Base-by-base conservation (phyloP, 2,329 filamentous ascomycete species). In the Aspergillus eucalypticola region DNA sequence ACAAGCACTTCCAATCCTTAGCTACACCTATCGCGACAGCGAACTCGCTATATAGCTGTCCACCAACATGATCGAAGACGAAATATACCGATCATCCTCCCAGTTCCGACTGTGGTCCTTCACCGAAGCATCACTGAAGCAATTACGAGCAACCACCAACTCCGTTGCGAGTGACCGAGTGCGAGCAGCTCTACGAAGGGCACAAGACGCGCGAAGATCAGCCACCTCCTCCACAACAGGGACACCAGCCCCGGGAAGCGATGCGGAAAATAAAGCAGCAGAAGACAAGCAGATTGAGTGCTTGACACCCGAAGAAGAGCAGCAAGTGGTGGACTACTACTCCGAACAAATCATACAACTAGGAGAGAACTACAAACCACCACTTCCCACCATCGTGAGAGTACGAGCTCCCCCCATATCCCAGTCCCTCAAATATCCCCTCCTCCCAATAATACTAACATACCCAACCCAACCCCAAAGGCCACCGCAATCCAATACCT, bases 31-130 rank as follows among this genome's bases (percentile, higher is more conserved):
- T 35, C 11, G 10, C 11, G 32, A 13, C 19, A 19, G 19, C 8
- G 41, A 19, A 19, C 27, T 29, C 8, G 8, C 21, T 23, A 23
- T 35, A 11, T 15, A 39, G 7, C n/a, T 23, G 32, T 32, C 39
- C 13, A 38, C 1, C 59, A 62, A 54, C 54, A 91, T 96, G 86
- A 90, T 87, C 63, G 95, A 99, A 83, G 95, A 99, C 78, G 90
- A 91, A 67, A 84, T 93, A 58, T 99, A 98, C 78, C 88, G 92
- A 32, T 86, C 90, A 54, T 96, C 94, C 0, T 94, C 91, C 50
- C 95, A 99, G 76, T 98, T 88, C 74, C 87, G 90, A 46, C 83
- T 96, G 60, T 99, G 95, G 95, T 96, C 93, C 10, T 98, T 94
- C 78, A 91, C 92, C 0, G 86, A 88, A 2, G 78, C 86, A 3